Evolutionary conservation across 2,329 filamentous ascomycete genomes (phyloP), one percentile per base, ranked within the genome.

Genomic region (Pyricularia pennisetigena): DNA sequence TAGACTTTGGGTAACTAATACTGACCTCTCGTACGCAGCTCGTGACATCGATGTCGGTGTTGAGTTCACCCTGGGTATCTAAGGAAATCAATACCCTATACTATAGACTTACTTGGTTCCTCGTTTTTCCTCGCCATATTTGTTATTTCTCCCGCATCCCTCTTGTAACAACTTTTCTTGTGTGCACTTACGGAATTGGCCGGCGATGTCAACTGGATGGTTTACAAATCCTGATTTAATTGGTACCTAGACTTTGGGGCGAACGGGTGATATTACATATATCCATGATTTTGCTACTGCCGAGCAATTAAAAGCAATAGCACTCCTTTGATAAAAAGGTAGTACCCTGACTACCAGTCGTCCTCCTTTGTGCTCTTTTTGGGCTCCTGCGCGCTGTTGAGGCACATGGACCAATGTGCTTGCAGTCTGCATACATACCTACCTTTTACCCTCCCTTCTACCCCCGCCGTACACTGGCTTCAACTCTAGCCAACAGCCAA

Each of bases 11-110:
- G 49, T 24, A 14, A 20, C 14, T 26, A 26, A 26, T 23, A 32
- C 66, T 67, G 12, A 61, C 66, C 8, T 41, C 29, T n/a, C 2
- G 8, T 23, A 1, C 9, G 12, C 63, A 91, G 92, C 95, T 75
- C 91, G 94, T 76, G 94, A 97, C 75, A 97, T 97, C 76, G 95
- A 98, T 77, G 94, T 98, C 73, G 94, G 94, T 75, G 94, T 98
- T 75, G 92, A 97, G 83, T 97, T 97, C 82, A 91, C 89, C 74
- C 86, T 97, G 77, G 94, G 93, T 83, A 97, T 97, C 84, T 98
- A 92, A 83, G 28, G 41, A 66, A 23, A 26, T 16, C 26, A 54
- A 57, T 32, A 57, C 23, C 64, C 24, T 57, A 57, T 26, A 24
- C 29, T 69, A 69, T 71, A 70, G 69, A 71, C 64, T 24, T 67